Evolutionary conservation across 768 basidiomycete species (phyloP), one percentile per base, ranked within the genome.

Genomic region (Roridomyces roridus): DNA sequence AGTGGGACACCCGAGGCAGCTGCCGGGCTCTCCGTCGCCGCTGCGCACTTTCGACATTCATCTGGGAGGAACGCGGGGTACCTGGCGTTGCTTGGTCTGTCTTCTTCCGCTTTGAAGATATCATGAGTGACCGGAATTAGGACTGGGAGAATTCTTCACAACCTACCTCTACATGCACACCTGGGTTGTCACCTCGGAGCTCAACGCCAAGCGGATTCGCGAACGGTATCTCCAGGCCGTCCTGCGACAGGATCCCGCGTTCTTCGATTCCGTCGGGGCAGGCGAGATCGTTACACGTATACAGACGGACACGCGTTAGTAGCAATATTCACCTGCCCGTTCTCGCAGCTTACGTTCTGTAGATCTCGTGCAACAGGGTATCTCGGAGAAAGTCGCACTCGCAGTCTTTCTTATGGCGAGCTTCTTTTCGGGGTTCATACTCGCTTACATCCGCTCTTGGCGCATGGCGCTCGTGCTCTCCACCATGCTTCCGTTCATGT

Each of bases 231-330:
- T 97, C 8, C 45, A 52, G 48, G 85, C 94, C 3, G 76, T 95
- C 10, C 78, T 98, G 3, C 86, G 93, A 26, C 96, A 97, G 68
- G 88, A 93, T 57, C 87, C 95, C 60, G 85, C 89, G 11, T 97
- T 84, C 76, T 96, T 96, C 67, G 96, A 98, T 70, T 83, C 86
- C n/a, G 83, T 96, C 41, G 94, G 96, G 35, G 89, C 95, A 4
- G 96, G 96, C 57, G 96, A 97, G 68, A 88, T 98, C 21, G 89
- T 95, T 0, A 96, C 95, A 6, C 85, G 94, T 37, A 96, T 97
- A 56, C 89, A 93, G 69, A 91, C 89, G 0, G 90, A 92, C 68
- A 92, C 89, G 24, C 91, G 90, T 90, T 66, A 56, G 86, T 75
- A 28, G 20, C 18, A n/a, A n/a, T n/a, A n/a, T n/a, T n/a, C n/a